Conservation (phyloP, 164 flowering plant species). For the Magnolia officinalis region DNA sequence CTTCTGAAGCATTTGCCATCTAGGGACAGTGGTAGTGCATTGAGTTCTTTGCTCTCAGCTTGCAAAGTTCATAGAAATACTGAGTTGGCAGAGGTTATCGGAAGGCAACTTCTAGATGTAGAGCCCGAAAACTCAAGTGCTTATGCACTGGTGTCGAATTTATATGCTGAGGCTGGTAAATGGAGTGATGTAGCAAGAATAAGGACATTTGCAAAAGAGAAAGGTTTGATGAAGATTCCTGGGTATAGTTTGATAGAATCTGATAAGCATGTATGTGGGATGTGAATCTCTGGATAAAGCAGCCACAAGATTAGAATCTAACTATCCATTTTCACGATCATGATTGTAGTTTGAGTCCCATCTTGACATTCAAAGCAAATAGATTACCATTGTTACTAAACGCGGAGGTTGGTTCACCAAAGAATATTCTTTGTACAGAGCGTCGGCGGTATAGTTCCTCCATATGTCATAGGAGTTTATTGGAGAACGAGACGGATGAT, state of each 20-base stretch:
- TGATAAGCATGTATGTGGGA: slow-evolving; percentile 9
- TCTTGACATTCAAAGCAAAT: no score
- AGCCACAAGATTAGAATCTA: no score
- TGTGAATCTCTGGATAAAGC: not conserved
- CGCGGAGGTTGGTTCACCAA: no score
- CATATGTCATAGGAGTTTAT: no score
- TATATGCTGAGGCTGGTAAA: slow-evolving; percentile 45
- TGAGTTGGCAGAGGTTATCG: slow-evolving; percentile 43
- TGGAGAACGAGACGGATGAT: no score
- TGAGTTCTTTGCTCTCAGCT: slow-evolving; percentile 53
- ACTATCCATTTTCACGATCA: no score
- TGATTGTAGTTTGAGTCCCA: no score
- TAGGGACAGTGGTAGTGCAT: slow-evolving; percentile 25
- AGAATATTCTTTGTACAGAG: no score
- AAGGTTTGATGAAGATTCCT: slow-evolving; percentile 35
- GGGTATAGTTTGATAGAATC: slow-evolving; percentile 48
- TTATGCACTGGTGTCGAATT: slow-evolving; percentile 35
- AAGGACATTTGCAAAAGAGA: slow-evolving; percentile 29
- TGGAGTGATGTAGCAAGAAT: slow-evolving; percentile 41
- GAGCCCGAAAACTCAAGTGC: slow-evolving; percentile 40
- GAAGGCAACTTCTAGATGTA: slow-evolving; percentile 29
- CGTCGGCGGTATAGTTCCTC: no score
- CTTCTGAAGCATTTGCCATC: slow-evolving; percentile 32
- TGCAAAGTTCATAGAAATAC: slow-evolving; percentile 41
- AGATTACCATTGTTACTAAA: no score